Percentiles rank a stretch among this genome's conserved stretches.
Evolutionary conservation across 805 yeast genomes (phyloP).

Genomic region (Kuraishia hungarica): DNA sequence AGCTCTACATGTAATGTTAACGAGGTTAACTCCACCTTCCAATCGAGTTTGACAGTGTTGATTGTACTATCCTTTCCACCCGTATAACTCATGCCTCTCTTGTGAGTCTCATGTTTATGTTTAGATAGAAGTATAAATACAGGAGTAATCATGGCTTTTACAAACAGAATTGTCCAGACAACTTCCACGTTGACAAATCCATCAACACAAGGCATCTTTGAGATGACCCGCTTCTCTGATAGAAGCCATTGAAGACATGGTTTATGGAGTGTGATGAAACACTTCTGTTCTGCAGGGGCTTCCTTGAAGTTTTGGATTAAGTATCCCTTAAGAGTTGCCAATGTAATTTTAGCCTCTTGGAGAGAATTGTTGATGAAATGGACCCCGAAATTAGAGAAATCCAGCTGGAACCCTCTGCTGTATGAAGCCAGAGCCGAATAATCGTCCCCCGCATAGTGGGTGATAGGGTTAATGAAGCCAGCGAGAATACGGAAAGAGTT

Average conservation of each 20-base stretch:
- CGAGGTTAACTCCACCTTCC: slow-evolving; percentile 15
- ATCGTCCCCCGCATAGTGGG: slow-evolving; percentile 18
- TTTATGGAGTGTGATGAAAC: slow-evolving; percentile 8
- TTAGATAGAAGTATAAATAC: slow-evolving; percentile 6
- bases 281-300: slow-evolving; percentile 2
- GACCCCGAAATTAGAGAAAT: slow-evolving; percentile 1
- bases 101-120: background rate
- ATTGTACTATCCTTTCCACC: background rate
- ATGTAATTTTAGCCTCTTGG: background rate
- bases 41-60: background rate
- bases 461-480: slow-evolving; percentile 21
- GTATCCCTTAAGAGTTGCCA: slow-evolving; percentile 1
- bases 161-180: slow-evolving; percentile 21
- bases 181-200: slow-evolving; percentile 18
- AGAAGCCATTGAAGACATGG: slow-evolving; percentile 9
- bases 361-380: slow-evolving; percentile 2
- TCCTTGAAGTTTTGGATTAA: slow-evolving; percentile 8
- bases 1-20: slow-evolving; percentile 15
- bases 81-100: background rate
- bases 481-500: slow-evolving; percentile 9
- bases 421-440: slow-evolving; percentile 18
- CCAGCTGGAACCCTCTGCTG: slow-evolving; percentile 18
- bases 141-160: slow-evolving; percentile 9
- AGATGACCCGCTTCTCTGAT: slow-evolving; percentile 10
- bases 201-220: slow-evolving; percentile 18